A percentile compares a stretch with the other conserved stretches of the same genome.
phyloP scores from a whole-genome alignment of 208 protist species.

The Herpetomonas tarakana region DNA sequence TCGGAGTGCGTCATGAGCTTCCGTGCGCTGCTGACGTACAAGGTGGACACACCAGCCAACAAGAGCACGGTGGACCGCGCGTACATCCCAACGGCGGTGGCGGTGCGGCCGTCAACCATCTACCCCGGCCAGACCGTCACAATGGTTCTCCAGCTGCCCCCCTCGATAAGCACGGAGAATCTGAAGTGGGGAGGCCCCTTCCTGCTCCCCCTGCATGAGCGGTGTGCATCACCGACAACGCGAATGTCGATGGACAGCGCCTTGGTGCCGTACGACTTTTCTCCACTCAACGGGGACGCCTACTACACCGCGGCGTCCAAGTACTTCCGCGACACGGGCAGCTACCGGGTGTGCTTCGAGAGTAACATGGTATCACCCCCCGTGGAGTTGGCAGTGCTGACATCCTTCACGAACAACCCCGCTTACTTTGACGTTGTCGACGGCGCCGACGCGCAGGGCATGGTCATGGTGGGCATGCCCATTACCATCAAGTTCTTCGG shows the following conservation, averaged over 20 bases:
- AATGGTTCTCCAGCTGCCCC: slow-evolving; percentile 45
- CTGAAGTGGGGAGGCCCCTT: not conserved
- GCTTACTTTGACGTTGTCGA: slow-evolving; percentile 59
- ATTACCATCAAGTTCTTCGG: slow-evolving; percentile 75
- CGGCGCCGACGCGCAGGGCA: slow-evolving; percentile 27
- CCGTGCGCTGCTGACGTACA: slow-evolving; percentile 31
- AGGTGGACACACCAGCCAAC: not conserved
- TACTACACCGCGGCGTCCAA: slow-evolving; percentile 25
- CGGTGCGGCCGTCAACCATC: slow-evolving; percentile 47
- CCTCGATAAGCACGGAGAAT: slow-evolving; percentile 7
- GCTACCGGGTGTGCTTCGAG: slow-evolving; percentile 61
- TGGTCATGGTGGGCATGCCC: slow-evolving; percentile 27
- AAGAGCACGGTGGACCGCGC: not conserved
- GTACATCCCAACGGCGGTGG: slow-evolving; percentile 41
- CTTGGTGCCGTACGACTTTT: not conserved
- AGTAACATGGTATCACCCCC: not conserved
- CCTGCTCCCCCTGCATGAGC: not conserved
- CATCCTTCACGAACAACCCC: slow-evolving; percentile 65
- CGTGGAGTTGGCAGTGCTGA: slow-evolving; percentile 44
- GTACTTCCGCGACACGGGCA: slow-evolving; percentile 32
- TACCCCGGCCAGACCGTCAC: slow-evolving; percentile 23
- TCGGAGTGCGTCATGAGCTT: slow-evolving; percentile 35
- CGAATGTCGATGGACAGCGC: not conserved
- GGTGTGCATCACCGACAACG: not conserved
- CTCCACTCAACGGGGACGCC: slow-evolving; percentile 7